These are phyloP conservation scores for Trifolium subterraneum DNA, from an alignment of 306 rosid genomes.

Conservation along the genomic window DNA sequence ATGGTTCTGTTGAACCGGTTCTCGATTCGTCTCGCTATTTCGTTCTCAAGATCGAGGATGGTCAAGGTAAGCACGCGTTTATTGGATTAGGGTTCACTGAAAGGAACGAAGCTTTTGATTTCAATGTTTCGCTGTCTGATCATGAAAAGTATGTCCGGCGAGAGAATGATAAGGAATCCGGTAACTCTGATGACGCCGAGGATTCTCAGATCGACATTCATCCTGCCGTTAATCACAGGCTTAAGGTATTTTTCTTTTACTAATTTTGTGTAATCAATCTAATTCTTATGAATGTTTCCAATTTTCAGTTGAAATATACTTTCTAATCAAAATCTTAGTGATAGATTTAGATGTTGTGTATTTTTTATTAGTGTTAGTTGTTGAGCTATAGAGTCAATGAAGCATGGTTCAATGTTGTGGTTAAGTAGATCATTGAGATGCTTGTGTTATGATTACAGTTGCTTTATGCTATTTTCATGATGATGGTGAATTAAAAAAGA, in stretches of 20 bases:
- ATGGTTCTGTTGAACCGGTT: slow-evolving; percentile 81
- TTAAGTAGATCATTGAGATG: slow-evolving; percentile 14
- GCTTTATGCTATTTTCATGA: neutral
- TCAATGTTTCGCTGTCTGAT: slow-evolving; percentile 95
- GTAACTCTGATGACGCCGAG: slow-evolving; percentile 37
- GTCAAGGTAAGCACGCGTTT: slow-evolving; percentile 90
- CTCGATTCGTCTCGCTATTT: slow-evolving; percentile 97
- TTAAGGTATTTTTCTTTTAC: slow-evolving; percentile 55
- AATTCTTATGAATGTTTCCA: neutral
- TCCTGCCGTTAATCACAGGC: slow-evolving; percentile 91
- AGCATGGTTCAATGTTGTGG: neutral
- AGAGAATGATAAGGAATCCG: slow-evolving; percentile 75
- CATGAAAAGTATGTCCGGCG: slow-evolving; percentile 90
- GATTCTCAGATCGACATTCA: slow-evolving; percentile 88
- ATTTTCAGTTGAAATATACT: slow-evolving; percentile 1
- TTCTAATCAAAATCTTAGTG: neutral
- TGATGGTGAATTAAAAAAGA: neutral
- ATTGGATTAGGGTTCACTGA: slow-evolving; percentile 89
- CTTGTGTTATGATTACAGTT: neutral
- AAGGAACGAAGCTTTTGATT: slow-evolving; percentile 96
- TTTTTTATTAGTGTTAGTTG: slow-evolving; percentile 16
- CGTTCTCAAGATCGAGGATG: slow-evolving; percentile 98
- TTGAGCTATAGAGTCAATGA: slow-evolving; percentile 18
- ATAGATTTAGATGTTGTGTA: neutral
- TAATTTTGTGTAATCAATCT: neutral